These are phyloP conservation scores for Gentiana straminea DNA, from an alignment of 257 asterid species.

Conservation along the genomic window DNA sequence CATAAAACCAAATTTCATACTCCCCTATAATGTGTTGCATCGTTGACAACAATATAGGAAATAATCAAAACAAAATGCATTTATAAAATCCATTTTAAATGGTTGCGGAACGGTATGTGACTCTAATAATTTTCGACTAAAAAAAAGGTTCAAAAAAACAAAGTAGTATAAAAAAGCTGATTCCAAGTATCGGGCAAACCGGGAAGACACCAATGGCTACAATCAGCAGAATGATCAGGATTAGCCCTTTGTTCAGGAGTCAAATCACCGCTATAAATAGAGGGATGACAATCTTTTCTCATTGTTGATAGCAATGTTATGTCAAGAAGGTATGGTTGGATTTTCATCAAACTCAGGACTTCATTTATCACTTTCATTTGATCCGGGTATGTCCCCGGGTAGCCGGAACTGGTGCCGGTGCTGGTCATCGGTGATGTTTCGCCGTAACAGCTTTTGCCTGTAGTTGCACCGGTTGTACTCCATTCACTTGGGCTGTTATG, in stretches of 20 bases:
- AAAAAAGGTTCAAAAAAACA: constrained; percentile 30
- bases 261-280: constrained; percentile 79
- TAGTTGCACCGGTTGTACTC: constrained; percentile 43
- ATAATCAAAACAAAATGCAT: too few relatives aligned
- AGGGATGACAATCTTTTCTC: constrained; percentile 96
- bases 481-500: constrained; percentile 72
- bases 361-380: constrained; percentile 53
- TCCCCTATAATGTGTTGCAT: too few relatives aligned
- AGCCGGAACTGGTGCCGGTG: constrained; percentile 24
- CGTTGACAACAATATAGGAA: too few relatives aligned
- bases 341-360: constrained; percentile 48
- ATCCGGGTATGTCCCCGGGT: constrained; percentile 43
- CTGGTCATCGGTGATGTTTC: constrained; percentile 54
- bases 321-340: constrained; percentile 70
- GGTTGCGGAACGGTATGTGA: too few relatives aligned
- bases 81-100: too few relatives aligned
- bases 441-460: constrained; percentile 71
- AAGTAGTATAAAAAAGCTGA: constrained; percentile 64
- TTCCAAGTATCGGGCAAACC: constrained; percentile 99
- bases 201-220: constrained; percentile 98
- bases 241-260: constrained; percentile 61
- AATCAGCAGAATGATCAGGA: constrained; percentile 83
- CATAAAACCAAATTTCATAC: too few relatives aligned
- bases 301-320: constrained; percentile 78
- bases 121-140: too few relatives aligned